These are phyloP conservation scores for Termitomyces sp. DNA, from an alignment of 768 basidiomycete genomes.

Conservation along the genomic window DNA sequence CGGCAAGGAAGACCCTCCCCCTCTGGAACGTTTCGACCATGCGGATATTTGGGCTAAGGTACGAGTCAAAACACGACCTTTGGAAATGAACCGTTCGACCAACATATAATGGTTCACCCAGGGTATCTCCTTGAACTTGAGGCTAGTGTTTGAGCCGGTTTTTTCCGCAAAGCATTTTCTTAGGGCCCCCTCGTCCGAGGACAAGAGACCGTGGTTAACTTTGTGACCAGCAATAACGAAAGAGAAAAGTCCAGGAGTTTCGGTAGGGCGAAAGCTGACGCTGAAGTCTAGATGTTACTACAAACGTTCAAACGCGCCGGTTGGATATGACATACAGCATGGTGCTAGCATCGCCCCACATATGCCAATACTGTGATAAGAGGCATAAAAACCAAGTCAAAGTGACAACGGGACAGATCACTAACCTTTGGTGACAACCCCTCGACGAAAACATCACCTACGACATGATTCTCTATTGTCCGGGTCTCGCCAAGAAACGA, in stretches of 20 bases:
- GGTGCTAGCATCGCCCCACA: constrained; percentile 36
- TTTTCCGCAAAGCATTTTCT: constrained; percentile 17
- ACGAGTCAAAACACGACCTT: constrained; percentile 14
- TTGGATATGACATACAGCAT: constrained; percentile 23
- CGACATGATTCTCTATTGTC: constrained; percentile 27
- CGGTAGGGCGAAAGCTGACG: constrained; percentile 28
- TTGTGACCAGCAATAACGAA: constrained; percentile 23
- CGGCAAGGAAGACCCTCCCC: constrained; percentile 43
- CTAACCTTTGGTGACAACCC: constrained; percentile 34
- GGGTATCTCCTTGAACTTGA: constrained; percentile 21
- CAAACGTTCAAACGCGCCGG: not conserved
- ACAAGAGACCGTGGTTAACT: constrained; percentile 16
- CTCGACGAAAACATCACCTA: constrained; percentile 38
- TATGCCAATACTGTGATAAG: constrained; percentile 37
- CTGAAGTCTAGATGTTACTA: constrained; percentile 10
- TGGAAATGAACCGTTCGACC: not conserved
- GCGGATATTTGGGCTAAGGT: constrained; percentile 38
- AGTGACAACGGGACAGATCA: not conserved
- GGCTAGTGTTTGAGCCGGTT: constrained; percentile 16
- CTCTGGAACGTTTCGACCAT: constrained; percentile 37
- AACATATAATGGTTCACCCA: constrained; percentile 26
- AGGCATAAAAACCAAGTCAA: not conserved
- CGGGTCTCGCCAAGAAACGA: constrained; percentile 36
- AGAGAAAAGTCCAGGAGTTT: constrained; percentile 23
- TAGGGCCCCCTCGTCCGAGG: constrained; percentile 27